phyloP scores from a whole-genome alignment of 441 rosid species.

The Pelargonium cotyledonis region DNA sequence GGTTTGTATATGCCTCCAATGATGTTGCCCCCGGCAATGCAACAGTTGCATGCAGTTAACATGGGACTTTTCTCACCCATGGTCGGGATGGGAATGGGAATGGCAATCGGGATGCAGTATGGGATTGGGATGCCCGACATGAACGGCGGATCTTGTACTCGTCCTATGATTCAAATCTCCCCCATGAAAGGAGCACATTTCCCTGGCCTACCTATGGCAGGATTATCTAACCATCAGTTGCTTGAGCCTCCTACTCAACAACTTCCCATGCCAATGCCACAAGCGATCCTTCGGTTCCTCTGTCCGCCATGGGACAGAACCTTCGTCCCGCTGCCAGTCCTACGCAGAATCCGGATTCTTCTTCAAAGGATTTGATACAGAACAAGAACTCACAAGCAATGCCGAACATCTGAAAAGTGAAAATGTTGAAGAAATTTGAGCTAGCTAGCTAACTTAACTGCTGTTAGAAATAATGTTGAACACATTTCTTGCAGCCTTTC shows the following conservation, averaged over 20 bases:
- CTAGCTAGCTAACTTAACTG: too few species aligned
- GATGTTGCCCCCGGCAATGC: conserved; percentile 66
- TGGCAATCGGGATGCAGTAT: conserved; percentile 43
- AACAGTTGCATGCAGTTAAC: conserved; percentile 52
- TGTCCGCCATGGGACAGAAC: too few species aligned
- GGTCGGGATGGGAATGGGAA: conserved; percentile 41
- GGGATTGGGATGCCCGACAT: conserved; percentile 61
- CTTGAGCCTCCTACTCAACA: conserved; percentile 47
- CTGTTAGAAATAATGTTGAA: too few species aligned
- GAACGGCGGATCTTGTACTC: conserved; percentile 38
- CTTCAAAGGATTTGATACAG: too few species aligned
- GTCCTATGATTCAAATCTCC: conserved; percentile 43
- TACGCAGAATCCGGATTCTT: too few species aligned
- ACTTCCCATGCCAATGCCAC: conserved; percentile 40
- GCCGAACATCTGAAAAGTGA: too few species aligned
- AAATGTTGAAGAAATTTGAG: too few species aligned
- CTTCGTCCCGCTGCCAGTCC: too few species aligned
- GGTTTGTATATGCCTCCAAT: conserved; percentile 73
- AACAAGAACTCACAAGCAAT: too few species aligned
- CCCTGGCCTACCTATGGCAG: conserved; percentile 35
- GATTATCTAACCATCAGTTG: conserved; percentile 41
- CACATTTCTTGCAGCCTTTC: too few species aligned
- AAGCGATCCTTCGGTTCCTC: too few species aligned
- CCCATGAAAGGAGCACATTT: conserved; percentile 47
- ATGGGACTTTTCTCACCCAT: conserved; percentile 44